Evolutionary conservation across 208 protist species (phyloP).

Genomic region (Leishmania guyanensis): DNA sequence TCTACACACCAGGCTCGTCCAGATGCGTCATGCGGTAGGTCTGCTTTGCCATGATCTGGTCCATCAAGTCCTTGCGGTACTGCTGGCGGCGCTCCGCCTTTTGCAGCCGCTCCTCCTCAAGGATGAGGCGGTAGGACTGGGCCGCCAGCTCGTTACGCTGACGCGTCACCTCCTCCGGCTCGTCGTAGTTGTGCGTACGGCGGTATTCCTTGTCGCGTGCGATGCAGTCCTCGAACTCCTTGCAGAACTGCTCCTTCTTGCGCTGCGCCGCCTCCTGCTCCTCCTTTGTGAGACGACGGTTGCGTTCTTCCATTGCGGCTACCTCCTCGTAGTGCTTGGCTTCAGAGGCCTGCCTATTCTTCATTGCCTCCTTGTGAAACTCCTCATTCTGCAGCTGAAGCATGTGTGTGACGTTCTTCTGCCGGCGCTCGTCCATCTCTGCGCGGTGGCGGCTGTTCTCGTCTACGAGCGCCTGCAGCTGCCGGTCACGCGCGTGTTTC

Average conservation of each 20-base stretch:
- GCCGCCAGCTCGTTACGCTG: conserved; percentile 71
- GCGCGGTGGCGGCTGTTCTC: conserved; percentile 57
- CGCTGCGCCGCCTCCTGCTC: conserved; percentile 49
- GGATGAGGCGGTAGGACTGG: conserved; percentile 52
- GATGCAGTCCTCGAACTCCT: conserved; percentile 71
- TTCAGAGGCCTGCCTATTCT: conserved; percentile 33
- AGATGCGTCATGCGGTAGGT: conserved; percentile 66
- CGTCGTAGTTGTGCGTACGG: conserved; percentile 78
- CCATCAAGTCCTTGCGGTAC: conserved; percentile 77
- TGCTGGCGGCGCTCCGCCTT: conserved; percentile 48
- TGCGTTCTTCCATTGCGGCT: conserved; percentile 53
- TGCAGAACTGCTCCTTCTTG: conserved; percentile 65
- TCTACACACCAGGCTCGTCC: conserved; percentile 44
- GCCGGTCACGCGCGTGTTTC: conserved; percentile 49
- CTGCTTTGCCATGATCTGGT: conserved; percentile 75
- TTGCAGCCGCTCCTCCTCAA: conserved; percentile 58
- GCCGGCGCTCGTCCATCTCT: conserved; percentile 61
- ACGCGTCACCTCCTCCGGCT: conserved; percentile 64
- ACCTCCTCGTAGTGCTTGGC: conserved; percentile 57
- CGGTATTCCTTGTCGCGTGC: conserved; percentile 77
- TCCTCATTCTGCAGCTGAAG: conserved; percentile 77
- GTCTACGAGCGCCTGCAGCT: conserved; percentile 47
- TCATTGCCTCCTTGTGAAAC: conserved; percentile 42
- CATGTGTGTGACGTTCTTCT: conserved; percentile 56
- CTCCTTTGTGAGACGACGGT: conserved; percentile 55